Evolutionary conservation across 2,329 filamentous ascomycete species (phyloP), one percentile per base, ranked within the genome.

Genomic region (Hypoxylon sp.): DNA sequence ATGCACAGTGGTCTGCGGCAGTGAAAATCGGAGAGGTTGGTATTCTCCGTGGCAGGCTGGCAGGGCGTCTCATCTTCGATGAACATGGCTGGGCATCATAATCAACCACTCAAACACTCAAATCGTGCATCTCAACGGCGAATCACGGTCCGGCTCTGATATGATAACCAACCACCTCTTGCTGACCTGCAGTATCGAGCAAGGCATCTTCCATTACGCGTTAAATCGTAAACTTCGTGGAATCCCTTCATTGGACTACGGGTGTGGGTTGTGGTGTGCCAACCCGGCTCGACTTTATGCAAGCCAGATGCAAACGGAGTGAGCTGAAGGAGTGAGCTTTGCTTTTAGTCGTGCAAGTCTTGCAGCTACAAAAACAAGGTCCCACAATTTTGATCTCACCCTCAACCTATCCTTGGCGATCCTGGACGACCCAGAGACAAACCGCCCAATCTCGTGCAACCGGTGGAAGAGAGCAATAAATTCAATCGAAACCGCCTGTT

Each of bases 231-330:
- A 41, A 41, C 59, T 64, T 69, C 72, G 72, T 74, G 72, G 69
- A 69, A 65, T 56, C 39, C 62, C 53, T 48, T 69, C 60, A 74
- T 74, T 74, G 72, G 72, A 56, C 57, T 61, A 39, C 48, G n/a
- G 17, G 20, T 63, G 59, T 58, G 51, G 60, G 48, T 61, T 61
- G 43, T 61, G 53, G 54, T 64, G 58, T 62, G 69, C 59, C 60
- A 17, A 55, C 62, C 54, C 46, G 58, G 58, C 56, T 63, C 15
- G 50, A 68, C 68, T 72, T 72, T 70, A 72, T 74, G 72, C 71
- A 73, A 68, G 68, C 43, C 51, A 43, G 64, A 60, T 50, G 62
- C 56, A 52, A n/a, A 46, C 52, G 54, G 71, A 67, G 67, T 71
- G 69, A 72, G 66, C 56, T 59, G 62, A 70, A 70, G 59, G 64